Conservation (phyloP, 306 rosid species). For the Psophocarpus tetragonolobus region DNA sequence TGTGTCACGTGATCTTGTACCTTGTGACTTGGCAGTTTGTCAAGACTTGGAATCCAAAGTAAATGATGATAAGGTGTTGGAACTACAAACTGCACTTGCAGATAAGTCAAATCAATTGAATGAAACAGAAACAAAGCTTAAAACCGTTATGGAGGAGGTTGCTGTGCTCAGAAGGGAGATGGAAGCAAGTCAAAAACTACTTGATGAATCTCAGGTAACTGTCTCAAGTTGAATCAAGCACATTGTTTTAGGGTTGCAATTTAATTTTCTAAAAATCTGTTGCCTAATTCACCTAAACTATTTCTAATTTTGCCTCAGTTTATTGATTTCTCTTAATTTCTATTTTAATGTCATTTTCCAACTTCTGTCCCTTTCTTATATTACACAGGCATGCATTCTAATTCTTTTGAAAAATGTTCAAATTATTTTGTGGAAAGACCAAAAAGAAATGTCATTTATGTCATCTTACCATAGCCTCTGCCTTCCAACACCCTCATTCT, state of each 20-base stretch:
- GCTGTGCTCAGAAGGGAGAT: conserved; percentile 64
- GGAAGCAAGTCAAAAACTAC: conserved; percentile 81
- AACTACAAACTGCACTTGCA: conserved; percentile 63
- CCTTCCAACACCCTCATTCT: not conserved
- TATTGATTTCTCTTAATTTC: not conserved
- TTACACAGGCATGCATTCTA: conserved; percentile 6
- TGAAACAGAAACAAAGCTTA: conserved; percentile 69
- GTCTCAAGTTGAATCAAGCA: conserved; percentile 11
- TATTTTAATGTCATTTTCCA: conserved; percentile 3
- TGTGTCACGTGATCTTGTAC: conserved; percentile 55
- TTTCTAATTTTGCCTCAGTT: not conserved
- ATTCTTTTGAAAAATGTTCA: conserved; percentile 5
- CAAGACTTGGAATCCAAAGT: conserved; percentile 58
- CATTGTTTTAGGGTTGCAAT: not conserved
- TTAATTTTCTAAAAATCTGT: not conserved
- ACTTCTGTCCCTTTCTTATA: not conserved
- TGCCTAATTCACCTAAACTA: not conserved
- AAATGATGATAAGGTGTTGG: conserved; percentile 55
- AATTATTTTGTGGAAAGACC: conserved; percentile 10
- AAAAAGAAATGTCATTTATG: not conserved
- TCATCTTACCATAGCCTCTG: not conserved
- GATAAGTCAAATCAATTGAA: conserved; percentile 68
- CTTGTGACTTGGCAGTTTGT: conserved; percentile 54
- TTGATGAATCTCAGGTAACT: conserved; percentile 96
- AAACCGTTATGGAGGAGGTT: conserved; percentile 72